These are phyloP conservation scores for Moesziomyces antarcticus DNA, from an alignment of 1,284 basidiomycete genomes.

Conservation along the genomic window DNA sequence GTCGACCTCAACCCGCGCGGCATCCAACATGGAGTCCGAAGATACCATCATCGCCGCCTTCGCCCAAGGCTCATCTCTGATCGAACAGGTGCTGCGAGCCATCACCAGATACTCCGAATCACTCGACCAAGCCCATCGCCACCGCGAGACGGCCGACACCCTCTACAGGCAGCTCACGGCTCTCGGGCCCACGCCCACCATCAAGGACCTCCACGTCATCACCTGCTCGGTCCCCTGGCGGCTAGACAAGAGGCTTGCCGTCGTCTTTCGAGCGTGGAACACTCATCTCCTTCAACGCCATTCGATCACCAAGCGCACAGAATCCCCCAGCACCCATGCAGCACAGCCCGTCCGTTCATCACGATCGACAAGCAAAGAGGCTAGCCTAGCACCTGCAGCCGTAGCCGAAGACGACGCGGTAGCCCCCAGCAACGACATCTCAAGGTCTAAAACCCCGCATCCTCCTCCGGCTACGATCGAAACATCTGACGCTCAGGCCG, in stretches of 20 bases:
- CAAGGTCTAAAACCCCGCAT: too few relatives aligned
- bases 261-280: neutral
- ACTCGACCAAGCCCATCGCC: neutral
- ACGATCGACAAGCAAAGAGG: too few relatives aligned
- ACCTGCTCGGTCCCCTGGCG: neutral
- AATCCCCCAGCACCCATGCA: neutral
- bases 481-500: too few relatives aligned
- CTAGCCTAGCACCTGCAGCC: too few relatives aligned
- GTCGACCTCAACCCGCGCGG: neutral
- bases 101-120: neutral
- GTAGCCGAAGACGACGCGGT: too few relatives aligned
- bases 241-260: neutral
- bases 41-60: neutral
- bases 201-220: neutral
- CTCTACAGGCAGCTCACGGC: neutral
- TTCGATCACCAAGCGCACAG: neutral
- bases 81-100: neutral
- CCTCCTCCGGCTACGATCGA: too few relatives aligned
- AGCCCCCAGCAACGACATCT: too few relatives aligned
- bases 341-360: too few relatives aligned
- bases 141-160: neutral
- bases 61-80: neutral
- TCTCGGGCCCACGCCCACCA: neutral
- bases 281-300: neutral
- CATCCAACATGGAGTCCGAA: neutral